Percentiles rank a stretch among this genome's conserved stretches.
Conservation (phyloP, 1,284 basidiomycete genomes). For the Heterobasidion occidentale region DNA sequence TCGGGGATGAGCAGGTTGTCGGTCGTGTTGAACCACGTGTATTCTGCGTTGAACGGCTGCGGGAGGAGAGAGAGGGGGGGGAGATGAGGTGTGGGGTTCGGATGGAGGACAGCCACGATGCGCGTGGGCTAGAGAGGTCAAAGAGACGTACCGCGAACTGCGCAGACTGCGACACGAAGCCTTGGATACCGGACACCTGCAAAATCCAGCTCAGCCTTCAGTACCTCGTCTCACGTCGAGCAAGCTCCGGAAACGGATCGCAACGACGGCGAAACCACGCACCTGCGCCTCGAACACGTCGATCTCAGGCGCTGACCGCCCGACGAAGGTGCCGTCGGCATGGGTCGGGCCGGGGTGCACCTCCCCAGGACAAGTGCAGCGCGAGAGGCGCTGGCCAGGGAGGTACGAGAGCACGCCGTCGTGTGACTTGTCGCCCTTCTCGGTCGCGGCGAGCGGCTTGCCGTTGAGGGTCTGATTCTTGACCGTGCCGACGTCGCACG, state of each 20-base stretch:
- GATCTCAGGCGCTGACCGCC: constrained; percentile 41
- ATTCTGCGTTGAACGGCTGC: constrained; percentile 38
- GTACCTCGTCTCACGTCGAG: constrained; percentile 24
- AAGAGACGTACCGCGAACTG: constrained; percentile 4
- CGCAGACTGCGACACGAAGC: background rate
- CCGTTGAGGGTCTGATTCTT: constrained; percentile 36
- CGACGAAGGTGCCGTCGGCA: constrained; percentile 44
- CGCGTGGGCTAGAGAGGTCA: background rate
- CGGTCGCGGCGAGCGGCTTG: constrained; percentile 27
- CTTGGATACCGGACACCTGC: background rate
- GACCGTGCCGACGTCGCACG: constrained; percentile 51
- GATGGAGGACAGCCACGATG: too few relatives aligned
- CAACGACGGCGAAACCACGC: constrained; percentile 19
- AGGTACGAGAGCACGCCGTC: constrained; percentile 32
- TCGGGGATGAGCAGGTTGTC: constrained; percentile 37
- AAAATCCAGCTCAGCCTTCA: background rate
- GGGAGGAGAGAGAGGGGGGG: background rate
- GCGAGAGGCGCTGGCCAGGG: constrained; percentile 37
- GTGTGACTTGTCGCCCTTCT: constrained; percentile 32
- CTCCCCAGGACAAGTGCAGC: constrained; percentile 48
- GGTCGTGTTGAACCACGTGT: constrained; percentile 30
- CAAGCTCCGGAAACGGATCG: background rate
- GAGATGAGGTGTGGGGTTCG: too few relatives aligned
- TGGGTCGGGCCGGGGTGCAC: constrained; percentile 48
- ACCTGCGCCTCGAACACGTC: constrained; percentile 37